Conservation (phyloP, 2,329 filamentous ascomycete species). For the Aschersonia sp. region DNA sequence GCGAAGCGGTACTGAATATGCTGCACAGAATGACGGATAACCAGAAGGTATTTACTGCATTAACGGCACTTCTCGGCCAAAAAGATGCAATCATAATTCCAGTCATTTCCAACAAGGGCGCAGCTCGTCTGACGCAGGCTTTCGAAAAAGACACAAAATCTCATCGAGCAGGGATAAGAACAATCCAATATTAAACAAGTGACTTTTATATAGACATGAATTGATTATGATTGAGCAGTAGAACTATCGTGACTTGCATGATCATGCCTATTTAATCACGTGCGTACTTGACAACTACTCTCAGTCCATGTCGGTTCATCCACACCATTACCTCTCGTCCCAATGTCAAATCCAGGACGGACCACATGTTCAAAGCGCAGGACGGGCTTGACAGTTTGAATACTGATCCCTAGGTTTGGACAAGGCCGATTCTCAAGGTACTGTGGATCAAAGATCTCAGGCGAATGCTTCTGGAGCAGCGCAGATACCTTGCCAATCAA, state of each 20-base stretch:
- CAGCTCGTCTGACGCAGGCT: neutral
- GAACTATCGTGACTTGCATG: too few species aligned
- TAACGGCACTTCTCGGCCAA: neutral
- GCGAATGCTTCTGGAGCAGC: conserved; percentile 20
- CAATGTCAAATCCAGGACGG: neutral
- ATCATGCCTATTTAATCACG: too few species aligned
- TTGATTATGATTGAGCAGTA: too few species aligned
- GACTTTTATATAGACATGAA: too few species aligned
- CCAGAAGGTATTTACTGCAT: neutral
- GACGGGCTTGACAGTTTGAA: neutral
- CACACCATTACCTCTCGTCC: conserved; percentile 1
- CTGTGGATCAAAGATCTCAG: conserved; percentile 25
- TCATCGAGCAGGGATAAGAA: neutral
- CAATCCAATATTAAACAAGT: too few species aligned
- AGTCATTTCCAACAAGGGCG: neutral
- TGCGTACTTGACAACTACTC: neutral
- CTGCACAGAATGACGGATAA: neutral
- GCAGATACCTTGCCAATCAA: conserved; percentile 1
- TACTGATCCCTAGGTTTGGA: neutral
- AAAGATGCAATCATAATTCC: neutral
- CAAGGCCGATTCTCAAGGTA: conserved; percentile 26
- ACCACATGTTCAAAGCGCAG: neutral
- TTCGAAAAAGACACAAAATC: neutral
- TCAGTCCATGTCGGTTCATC: neutral
- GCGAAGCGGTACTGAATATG: neutral